phyloP scores from a whole-genome alignment of 306 rosid genomes.

The Spatholobus suberectus region DNA sequence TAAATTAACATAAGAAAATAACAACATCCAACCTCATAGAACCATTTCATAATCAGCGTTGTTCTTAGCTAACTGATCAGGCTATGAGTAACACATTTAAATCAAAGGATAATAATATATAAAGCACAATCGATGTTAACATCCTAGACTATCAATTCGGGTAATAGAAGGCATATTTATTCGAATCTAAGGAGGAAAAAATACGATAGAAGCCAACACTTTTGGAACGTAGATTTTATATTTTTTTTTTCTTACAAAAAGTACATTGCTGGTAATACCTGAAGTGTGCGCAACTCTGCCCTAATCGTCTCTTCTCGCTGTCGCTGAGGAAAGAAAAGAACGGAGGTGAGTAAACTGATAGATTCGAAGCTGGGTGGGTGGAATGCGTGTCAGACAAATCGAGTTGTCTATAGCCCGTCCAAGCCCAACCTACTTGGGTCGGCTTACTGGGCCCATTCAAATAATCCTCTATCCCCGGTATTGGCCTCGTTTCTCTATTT shows the following conservation, averaged over 20 bases:
- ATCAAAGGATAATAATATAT: not conserved
- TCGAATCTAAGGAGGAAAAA: not conserved
- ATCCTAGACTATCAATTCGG: not conserved
- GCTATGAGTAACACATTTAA: not conserved
- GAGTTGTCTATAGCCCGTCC: not conserved
- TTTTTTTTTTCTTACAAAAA: not conserved
- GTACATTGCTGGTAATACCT: not conserved
- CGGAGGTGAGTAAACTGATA: not conserved
- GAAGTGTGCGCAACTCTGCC: not conserved
- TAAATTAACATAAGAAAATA: not conserved
- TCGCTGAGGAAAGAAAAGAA: not conserved
- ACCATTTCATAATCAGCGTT: not conserved
- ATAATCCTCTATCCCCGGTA: too few species aligned
- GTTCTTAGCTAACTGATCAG: slow-evolving; percentile 9
- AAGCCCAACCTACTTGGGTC: not conserved
- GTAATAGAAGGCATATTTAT: not conserved
- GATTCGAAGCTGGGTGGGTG: not conserved
- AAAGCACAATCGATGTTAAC: not conserved
- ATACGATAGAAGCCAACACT: not conserved
- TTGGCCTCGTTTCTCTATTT: too few species aligned
- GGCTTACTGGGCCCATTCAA: not conserved
- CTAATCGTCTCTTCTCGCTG: not conserved
- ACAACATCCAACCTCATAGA: not conserved
- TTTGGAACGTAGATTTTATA: not conserved
- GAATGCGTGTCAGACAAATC: not conserved